Evolutionary conservation across 2,329 filamentous ascomycete species (phyloP), one percentile per base, ranked within the genome.

Genomic region (Thermothelomyces thermophilus): DNA sequence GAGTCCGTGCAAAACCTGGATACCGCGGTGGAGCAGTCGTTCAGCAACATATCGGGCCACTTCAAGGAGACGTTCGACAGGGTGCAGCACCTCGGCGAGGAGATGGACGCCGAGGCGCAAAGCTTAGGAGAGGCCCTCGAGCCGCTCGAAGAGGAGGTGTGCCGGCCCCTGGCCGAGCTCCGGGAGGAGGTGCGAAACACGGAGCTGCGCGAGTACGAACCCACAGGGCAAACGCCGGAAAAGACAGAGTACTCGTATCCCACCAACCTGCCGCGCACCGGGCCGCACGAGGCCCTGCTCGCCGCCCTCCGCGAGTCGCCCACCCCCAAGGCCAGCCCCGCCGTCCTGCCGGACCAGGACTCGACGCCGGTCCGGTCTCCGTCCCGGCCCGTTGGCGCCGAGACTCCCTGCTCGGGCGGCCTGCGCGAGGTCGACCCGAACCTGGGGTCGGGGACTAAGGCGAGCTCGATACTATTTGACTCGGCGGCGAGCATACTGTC

Each of bases 161-260:
- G 83, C 54, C 76, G 82, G 57, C 86, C 89, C 7, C 79, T 97
- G 5, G 70, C 74, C 22, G 76, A 82, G 41, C 79, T 98, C 22
- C 82, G 88, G 7, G 74, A 82, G 16, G 77, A 81, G n/a, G 80
- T 95, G 41, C 70, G 76, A 14, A 70, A 68, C 41, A 82, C 83
- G 1, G 68, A 73, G 4, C 74, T 97, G 46, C 76, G 82, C 46
- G 90, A 96, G 64, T 97, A 97, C 66, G 73, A 80, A 33, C 80
- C 87, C 0, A 97, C 93, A 0, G 91, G 93, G 45, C 76, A 85
- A 41, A 97, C 93, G 1, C 93, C 93, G 0, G 81, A 86, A 62
- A 93, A 90, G 69, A 72, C 76, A 26, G 75, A 82, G 46, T 98
- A 97, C 67, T 75, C 80, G n/a, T 95, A 88, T 62, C 87, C 89